These are phyloP conservation scores for Nemania abortiva DNA, from an alignment of 2,329 filamentous ascomycete species.

Conservation along the genomic window DNA sequence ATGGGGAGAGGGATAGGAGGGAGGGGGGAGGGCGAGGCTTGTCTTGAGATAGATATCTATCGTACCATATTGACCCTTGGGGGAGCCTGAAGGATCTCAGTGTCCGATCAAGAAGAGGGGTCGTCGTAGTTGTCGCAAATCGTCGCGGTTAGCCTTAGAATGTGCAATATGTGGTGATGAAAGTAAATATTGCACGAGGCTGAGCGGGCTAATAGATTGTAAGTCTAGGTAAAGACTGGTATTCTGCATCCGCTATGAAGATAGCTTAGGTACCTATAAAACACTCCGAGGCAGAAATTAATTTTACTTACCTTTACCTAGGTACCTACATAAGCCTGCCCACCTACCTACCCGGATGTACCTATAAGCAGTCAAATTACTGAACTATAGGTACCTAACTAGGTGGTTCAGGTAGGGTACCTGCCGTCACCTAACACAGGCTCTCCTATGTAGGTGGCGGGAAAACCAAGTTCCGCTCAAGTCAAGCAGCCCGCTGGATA, in stretches of 20 bases:
- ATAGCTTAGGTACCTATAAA: neutral
- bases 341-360: neutral
- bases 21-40: neutral
- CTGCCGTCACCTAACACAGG: too few relatives aligned
- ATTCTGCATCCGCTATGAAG: too few relatives aligned
- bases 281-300: constrained; percentile 2
- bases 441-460: constrained; percentile 17
- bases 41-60: neutral
- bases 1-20: neutral
- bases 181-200: neutral
- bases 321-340: too few relatives aligned
- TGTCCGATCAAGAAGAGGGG: neutral
- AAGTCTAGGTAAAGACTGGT: neutral
- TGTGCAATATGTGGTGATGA: neutral
- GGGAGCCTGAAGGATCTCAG: constrained; percentile 10
- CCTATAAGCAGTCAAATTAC: too few relatives aligned
- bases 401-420: constrained; percentile 15
- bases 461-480: constrained; percentile 34
- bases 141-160: neutral
- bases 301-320: neutral
- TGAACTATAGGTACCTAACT: too few relatives aligned
- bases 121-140: neutral
- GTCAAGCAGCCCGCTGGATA: constrained; percentile 26
- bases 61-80: neutral
- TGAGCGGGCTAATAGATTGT: neutral